Conservation (phyloP, 2,329 filamentous ascomycete genomes). For the Aspergillus arachidicola region DNA sequence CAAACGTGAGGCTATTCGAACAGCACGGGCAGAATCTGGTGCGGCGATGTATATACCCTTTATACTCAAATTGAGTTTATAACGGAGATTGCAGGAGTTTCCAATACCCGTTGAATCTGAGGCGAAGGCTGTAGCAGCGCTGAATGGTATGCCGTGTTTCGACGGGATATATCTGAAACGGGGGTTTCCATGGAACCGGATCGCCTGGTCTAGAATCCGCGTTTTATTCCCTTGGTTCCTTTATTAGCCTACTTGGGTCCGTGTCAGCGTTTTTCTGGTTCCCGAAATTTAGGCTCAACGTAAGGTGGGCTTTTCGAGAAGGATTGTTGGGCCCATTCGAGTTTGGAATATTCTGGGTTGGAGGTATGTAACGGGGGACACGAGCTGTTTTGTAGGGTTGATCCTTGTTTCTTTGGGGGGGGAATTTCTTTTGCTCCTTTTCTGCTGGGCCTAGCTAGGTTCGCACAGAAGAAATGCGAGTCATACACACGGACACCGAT, state of each 20-base stretch:
- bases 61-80: background rate
- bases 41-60: background rate
- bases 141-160: conserved; percentile 1
- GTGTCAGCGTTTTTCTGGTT: background rate
- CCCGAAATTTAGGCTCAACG: background rate
- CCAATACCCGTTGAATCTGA: background rate
- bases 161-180: conserved; percentile 2
- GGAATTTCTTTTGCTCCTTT: background rate
- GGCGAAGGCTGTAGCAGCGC: background rate
- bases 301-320: background rate
- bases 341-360: background rate
- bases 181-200: background rate
- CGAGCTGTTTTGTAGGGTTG: background rate
- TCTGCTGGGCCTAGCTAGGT: background rate
- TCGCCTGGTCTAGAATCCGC: conserved; percentile 2
- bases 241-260: background rate
- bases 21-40: background rate
- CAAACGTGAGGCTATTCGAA: background rate
- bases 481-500: background rate
- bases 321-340: background rate
- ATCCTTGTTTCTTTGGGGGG: background rate
- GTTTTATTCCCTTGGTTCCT: background rate
- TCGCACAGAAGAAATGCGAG: background rate
- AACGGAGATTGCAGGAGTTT: background rate
- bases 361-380: background rate